Evolutionary conservation across 164 flowering plant species (phyloP).

Genomic region (Umbilicus rupestris): DNA sequence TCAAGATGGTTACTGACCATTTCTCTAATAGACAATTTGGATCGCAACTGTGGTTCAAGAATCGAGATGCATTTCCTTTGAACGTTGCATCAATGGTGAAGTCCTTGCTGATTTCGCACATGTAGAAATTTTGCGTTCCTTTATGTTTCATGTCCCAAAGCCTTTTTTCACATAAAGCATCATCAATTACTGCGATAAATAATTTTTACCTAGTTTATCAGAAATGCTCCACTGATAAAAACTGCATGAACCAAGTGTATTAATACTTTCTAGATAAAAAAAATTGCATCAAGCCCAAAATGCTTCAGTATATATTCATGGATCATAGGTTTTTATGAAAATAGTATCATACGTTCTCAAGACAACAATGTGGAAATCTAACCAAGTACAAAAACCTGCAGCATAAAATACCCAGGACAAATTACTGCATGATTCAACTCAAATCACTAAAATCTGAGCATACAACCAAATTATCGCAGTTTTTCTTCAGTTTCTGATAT

Average conservation of each 20-base stretch:
- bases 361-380: background rate
- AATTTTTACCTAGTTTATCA: background rate
- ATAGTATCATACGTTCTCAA: background rate
- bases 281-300: background rate
- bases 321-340: too few species aligned
- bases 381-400: background rate
- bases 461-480: too few species aligned
- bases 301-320: background rate
- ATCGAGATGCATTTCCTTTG: slow-evolving; percentile 81
- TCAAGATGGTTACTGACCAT: slow-evolving; percentile 24
- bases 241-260: background rate
- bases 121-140: slow-evolving; percentile 68
- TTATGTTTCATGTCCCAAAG: slow-evolving; percentile 86
- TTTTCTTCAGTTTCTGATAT: too few species aligned
- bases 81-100: slow-evolving; percentile 93
- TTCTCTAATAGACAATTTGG: slow-evolving; percentile 89
- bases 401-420: too few species aligned
- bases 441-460: too few species aligned
- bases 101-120: slow-evolving; percentile 85
- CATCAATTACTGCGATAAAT: slow-evolving; percentile 65
- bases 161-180: slow-evolving; percentile 74
- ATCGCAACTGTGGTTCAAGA: slow-evolving; percentile 84
- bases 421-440: too few species aligned
- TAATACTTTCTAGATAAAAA: background rate
- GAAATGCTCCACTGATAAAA: background rate